Evolutionary conservation across 768 basidiomycete genomes (phyloP), one percentile per base, ranked within the genome.

Genomic region (Calocybe indica): DNA sequence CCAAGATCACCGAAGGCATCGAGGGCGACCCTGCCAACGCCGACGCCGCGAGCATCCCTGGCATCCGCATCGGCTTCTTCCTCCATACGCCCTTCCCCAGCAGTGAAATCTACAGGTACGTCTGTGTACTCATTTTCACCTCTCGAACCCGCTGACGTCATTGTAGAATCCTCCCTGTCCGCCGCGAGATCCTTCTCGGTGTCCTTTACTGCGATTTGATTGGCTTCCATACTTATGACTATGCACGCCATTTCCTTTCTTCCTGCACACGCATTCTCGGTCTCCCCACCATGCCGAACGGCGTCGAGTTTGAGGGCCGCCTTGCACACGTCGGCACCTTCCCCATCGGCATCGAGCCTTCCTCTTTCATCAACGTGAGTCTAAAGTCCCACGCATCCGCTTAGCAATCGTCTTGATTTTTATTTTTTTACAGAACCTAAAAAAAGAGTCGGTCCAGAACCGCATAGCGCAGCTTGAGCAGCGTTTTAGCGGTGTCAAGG

Each of bases 171-270:
- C 75, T 99, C 11, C 96, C 96, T 2, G 96, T 99, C 33, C 87
- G 96, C 43, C 82, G 93, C 48, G 96, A 99, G 68, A 98, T 99
- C 52, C 73, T 99, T n/a, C 83, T 97, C 33, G 96, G 96, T 30
- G 79, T 97, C 38, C 76, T 98, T 10, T 92, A 94, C 65, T 97
- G 91, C 59, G 95, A 99, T 62, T 78, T 99, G 52, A 92, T 99
- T 59, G 96, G 96, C 10, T 99, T 98, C 81, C 96, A 99, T 73
- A 99, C 96, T 7, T 99, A 95, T 68, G 96, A 99, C 67, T 99
- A 99, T 61, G 96, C 96, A 1, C 93, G 96, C 37, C 96, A 99
- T 67, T 99, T 99, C 82, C 77, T 99, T 42, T 98, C 95, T 6
- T 95, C 92, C 37, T 97, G 94, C 67, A 97, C 96, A 2, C 88